A percentile compares a stretch with the other conserved stretches of the same genome.
These are phyloP conservation scores for Tylopilus sp. DNA, from an alignment of 768 basidiomycete genomes.

Conservation along the genomic window DNA sequence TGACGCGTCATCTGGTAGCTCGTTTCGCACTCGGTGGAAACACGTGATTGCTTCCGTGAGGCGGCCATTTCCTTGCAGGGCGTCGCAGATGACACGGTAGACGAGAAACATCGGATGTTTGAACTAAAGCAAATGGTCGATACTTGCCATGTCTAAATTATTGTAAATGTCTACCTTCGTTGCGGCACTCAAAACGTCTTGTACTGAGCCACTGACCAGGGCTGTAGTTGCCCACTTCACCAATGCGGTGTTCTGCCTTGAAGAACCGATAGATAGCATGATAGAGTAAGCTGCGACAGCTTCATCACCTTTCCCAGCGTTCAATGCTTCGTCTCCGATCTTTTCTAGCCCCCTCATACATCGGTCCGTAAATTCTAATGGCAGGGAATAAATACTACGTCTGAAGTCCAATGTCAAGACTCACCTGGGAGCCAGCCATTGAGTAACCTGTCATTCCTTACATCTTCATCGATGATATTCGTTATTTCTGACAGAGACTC, in stretches of 20 bases:
- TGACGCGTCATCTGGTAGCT: not conserved
- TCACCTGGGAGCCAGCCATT: too few species aligned
- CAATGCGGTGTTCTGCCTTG: not conserved
- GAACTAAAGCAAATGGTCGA: not conserved
- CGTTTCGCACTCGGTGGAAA: not conserved
- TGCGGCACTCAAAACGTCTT: not conserved
- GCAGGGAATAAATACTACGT: too few species aligned
- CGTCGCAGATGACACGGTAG: not conserved
- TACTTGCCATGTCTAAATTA: too few species aligned
- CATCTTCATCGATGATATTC: too few species aligned
- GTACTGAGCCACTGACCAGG: not conserved
- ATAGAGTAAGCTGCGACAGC: not conserved
- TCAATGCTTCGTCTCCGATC: not conserved
- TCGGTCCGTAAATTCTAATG: not conserved
- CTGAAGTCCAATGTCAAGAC: too few species aligned
- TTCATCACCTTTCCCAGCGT: not conserved
- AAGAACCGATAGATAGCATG: not conserved
- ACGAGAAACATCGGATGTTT: not conserved
- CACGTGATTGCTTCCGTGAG: not conserved
- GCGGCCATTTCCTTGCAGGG: not conserved
- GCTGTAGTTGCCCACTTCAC: not conserved
- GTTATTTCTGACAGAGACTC: too few species aligned
- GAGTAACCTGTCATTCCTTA: too few species aligned
- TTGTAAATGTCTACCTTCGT: not conserved
- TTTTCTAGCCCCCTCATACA: not conserved